Percentiles rank a stretch among this genome's conserved stretches.
Conservation (phyloP, 169 alveolate species). For the Cryptosporidium bovis region DNA sequence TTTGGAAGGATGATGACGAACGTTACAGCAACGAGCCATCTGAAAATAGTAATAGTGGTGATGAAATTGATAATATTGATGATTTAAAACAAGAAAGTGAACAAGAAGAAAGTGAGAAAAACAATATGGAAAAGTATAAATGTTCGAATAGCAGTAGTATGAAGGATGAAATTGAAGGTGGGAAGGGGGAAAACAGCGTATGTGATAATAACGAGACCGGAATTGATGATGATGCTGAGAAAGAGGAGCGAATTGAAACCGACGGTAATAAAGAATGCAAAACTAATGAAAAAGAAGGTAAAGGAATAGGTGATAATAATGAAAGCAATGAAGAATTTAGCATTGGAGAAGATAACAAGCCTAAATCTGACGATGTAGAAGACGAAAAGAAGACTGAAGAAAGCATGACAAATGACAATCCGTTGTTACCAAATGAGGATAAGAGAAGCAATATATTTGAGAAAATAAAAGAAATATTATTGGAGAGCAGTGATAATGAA, state of each 20-base stretch:
- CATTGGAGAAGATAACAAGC: slow-evolving; percentile 13
- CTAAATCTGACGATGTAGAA: slow-evolving; percentile 7
- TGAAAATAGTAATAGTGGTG: not conserved
- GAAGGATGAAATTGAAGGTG: slow-evolving; percentile 76
- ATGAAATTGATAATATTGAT: slow-evolving; percentile 1
- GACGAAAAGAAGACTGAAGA: slow-evolving; percentile 5
- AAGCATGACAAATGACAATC: slow-evolving; percentile 31
- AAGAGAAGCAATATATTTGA: slow-evolving; percentile 1
- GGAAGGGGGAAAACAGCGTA: slow-evolving; percentile 78
- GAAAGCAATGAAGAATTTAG: slow-evolving; percentile 15
- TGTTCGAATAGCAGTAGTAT: slow-evolving; percentile 75
- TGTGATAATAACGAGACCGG: slow-evolving; percentile 69
- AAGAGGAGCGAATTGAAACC: slow-evolving; percentile 75
- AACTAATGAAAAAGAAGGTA: not conserved
- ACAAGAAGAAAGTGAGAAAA: slow-evolving; percentile 39
- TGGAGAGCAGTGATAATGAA: slow-evolving; percentile 17
- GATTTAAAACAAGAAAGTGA: not conserved
- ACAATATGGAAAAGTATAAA: slow-evolving; percentile 75
- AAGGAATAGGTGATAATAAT: slow-evolving; percentile 5
- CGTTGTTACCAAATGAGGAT: not conserved
- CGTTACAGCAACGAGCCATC: not conserved
- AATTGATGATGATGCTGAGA: slow-evolving; percentile 27
- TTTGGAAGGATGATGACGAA: not conserved
- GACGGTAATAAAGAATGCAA: not conserved
- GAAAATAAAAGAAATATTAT: slow-evolving; percentile 21